Conservation (phyloP, 495 filamentous ascomycete genomes). For the Penicillium lividum region DNA sequence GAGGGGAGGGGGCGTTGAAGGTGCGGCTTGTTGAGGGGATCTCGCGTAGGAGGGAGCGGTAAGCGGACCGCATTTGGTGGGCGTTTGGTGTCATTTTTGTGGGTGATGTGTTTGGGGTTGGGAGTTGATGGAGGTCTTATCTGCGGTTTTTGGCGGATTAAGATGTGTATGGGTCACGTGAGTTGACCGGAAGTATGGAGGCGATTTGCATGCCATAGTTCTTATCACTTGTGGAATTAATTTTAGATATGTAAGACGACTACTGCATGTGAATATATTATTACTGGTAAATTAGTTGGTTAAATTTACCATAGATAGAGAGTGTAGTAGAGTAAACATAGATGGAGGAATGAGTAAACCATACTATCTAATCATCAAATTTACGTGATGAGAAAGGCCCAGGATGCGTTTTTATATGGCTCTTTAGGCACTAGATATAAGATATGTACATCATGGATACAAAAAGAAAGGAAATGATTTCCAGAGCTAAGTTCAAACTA, state of each 20-base stretch:
- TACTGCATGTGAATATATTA: background rate
- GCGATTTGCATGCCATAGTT: background rate
- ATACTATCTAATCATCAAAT: conserved; percentile 7
- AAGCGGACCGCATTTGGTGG: conserved; percentile 69
- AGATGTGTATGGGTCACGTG: background rate
- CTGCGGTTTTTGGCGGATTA: background rate
- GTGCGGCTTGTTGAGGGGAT: conserved; percentile 63
- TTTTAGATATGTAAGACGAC: background rate
- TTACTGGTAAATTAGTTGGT: background rate
- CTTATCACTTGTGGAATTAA: background rate
- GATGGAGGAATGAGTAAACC: too few species aligned
- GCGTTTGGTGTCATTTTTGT: conserved; percentile 28
- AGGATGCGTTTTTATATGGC: too few species aligned
- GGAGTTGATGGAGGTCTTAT: background rate
- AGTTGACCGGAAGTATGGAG: background rate
- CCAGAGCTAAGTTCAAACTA: too few species aligned
- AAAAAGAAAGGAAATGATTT: too few species aligned
- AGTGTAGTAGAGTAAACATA: background rate
- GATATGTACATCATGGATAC: too few species aligned
- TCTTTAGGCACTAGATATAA: too few species aligned
- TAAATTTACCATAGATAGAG: conserved; percentile 21
- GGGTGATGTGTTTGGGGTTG: conserved; percentile 6
- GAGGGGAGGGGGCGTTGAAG: conserved; percentile 55
- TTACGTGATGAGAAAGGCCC: too few species aligned
- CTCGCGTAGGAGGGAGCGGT: conserved; percentile 88